phyloP scores from a whole-genome alignment of 2,329 filamentous ascomycete species.

The Rhinocladiella similis region DNA sequence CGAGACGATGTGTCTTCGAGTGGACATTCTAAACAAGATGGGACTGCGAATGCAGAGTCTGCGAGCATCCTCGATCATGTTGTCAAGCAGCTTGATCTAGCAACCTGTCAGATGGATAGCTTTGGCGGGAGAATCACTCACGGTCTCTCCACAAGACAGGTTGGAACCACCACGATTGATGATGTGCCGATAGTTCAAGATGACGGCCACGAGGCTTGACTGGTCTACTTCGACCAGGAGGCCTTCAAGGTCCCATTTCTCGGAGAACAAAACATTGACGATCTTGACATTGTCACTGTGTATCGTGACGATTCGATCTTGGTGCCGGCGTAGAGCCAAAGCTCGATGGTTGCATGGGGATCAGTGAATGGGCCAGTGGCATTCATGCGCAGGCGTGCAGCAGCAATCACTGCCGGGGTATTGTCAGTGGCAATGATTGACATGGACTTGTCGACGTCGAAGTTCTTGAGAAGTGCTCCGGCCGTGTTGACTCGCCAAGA shows the following conservation, averaged over 20 bases:
- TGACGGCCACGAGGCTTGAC: constrained; percentile 20
- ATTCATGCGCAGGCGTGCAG: neutral
- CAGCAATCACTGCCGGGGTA: constrained; percentile 18
- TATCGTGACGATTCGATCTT: constrained; percentile 13
- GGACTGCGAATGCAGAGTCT: constrained; percentile 29
- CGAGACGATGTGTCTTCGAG: constrained; percentile 25
- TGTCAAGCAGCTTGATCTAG: constrained; percentile 27
- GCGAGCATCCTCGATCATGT: constrained; percentile 33
- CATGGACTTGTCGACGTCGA: constrained; percentile 24
- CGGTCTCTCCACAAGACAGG: constrained; percentile 26
- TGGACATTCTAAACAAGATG: constrained; percentile 32
- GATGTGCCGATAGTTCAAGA: constrained; percentile 28
- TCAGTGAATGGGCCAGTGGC: constrained; percentile 1
- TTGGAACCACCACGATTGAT: constrained; percentile 24
- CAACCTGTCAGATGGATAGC: neutral
- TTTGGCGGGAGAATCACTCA: neutral
- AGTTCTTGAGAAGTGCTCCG: constrained; percentile 25
- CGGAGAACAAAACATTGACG: constrained; percentile 23
- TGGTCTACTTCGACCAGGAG: constrained; percentile 28
- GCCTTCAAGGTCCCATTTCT: constrained; percentile 31
- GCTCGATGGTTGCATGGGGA: neutral
- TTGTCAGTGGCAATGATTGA: constrained; percentile 22
- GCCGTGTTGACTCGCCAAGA: constrained; percentile 30
- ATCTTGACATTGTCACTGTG: constrained; percentile 17
- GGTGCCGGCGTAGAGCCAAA: neutral